Percentiles rank a stretch among this genome's conserved stretches.
Conservation (phyloP, 73 alveolate genomes). For the Tetrahymena thermophila region DNA sequence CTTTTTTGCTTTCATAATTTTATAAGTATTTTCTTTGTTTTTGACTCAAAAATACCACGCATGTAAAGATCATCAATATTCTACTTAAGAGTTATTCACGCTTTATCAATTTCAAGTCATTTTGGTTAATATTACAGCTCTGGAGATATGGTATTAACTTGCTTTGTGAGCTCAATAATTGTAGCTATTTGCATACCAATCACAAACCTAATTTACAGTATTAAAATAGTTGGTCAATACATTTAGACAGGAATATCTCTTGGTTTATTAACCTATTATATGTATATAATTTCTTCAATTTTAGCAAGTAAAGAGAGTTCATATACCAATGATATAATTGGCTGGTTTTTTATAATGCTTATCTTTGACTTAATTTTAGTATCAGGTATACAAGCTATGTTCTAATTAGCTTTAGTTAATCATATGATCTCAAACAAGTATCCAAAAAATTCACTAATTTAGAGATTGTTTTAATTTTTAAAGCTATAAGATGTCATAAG, state of each 20-base stretch:
- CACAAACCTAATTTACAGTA: not conserved
- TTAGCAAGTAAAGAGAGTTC: not conserved
- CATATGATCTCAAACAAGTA: not conserved
- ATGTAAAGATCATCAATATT: no score
- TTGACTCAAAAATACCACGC: no score
- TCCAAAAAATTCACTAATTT: not conserved
- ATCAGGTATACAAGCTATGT: not conserved
- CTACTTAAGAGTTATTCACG: no score
- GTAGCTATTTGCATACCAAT: not conserved
- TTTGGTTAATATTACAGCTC: no score
- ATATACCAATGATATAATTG: not conserved
- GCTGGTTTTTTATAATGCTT: not conserved
- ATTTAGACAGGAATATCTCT: not conserved
- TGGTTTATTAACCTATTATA: not conserved
- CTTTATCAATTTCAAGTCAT: no score
- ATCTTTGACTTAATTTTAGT: not conserved
- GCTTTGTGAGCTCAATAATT: no score
- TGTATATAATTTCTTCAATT: no score
- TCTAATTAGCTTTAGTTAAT: not conserved
- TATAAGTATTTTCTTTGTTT: no score
- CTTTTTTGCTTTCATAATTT: no score
- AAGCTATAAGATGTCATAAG: not conserved
- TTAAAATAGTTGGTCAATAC: not conserved
- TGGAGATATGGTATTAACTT: no score
- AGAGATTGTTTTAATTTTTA: no score